Evolutionary conservation across 495 filamentous ascomycete genomes (phyloP).

Genomic region (Collariella sp.): DNA sequence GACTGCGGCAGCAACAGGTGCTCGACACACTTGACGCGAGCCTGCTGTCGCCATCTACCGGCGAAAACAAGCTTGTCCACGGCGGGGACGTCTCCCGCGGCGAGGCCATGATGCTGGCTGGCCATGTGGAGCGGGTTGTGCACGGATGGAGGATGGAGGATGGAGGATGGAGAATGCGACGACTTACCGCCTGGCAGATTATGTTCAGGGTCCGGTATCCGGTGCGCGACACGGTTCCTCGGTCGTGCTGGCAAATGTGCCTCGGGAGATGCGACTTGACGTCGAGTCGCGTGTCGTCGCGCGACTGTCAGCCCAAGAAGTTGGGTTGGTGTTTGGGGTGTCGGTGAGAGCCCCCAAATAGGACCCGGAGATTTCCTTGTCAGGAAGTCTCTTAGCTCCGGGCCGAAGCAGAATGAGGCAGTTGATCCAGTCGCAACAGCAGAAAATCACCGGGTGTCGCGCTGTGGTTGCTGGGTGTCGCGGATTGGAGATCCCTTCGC

Average conservation of each 20-base stretch:
- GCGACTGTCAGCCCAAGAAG: not conserved
- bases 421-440: not conserved
- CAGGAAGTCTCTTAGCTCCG: not conserved
- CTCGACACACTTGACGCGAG: not conserved
- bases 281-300: not conserved
- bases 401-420: not conserved
- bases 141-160: not conserved
- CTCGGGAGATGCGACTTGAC: too few species aligned
- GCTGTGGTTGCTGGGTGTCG: not conserved
- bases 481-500: not conserved
- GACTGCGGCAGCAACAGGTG: not conserved
- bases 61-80: not conserved
- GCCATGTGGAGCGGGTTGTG: not conserved
- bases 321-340: constrained; percentile 1
- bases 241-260: too few species aligned
- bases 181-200: constrained; percentile 1
- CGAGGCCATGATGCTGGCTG: not conserved
- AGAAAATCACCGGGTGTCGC: not conserved
- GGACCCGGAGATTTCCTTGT: constrained; percentile 10
- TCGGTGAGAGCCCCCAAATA: not conserved
- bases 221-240: too few species aligned
- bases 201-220: not conserved
- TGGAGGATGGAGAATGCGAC: not conserved
- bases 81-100: not conserved
- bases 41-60: not conserved